Base-by-base conservation (phyloP, 192 early-diverging fungal species). In the Podila epigama region DNA sequence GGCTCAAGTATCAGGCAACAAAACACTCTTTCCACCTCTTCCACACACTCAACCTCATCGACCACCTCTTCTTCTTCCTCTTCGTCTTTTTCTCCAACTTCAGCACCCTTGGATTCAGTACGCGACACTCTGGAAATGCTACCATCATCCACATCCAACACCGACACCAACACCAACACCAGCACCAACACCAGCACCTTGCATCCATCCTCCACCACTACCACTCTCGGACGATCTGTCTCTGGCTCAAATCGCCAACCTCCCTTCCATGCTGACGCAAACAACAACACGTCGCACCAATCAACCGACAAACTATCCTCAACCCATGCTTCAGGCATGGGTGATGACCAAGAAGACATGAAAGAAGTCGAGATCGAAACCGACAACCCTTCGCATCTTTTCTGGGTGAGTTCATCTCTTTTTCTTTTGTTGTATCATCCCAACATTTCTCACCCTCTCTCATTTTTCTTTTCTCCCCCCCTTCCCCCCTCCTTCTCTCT, bases 341-440 rank as follows among this genome's bases (percentile, higher is more conserved):
- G 51, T 50, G 73, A 68, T 22, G 73, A 62, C 37, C 66, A 63
- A 39, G 66, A 77, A 28, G 72, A 77, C 37, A 77, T 77, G 66
- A 77, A 79, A 31, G 81, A 79, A 36, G 67, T 82, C 9, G 63
- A 79, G 41, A 79, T 82, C 44, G 75, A 82, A 31, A 79, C 81
- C 13, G 60, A 69, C 11, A 55, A 82, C 57, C 75, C 81, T 13
- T 82, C 81, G 2, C 81, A 82, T 42, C 48, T 82, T 31, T 82
- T 82, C 20, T 82, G 81, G 81, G 81, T 82, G 64, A 18, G 53
- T 58, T 37, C 3, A n/a, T 4, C 0, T 3, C 12, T 39, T 39
- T 40, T 16, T n/a, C 29, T 28, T 22, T 51, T 1, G 33, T 20
- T 13, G 27, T 7, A 53, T 58, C 20, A 18, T 25, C n/a, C 44